Base-by-base conservation (phyloP, 305 asterid species). In the Fraxinus floribunda region DNA sequence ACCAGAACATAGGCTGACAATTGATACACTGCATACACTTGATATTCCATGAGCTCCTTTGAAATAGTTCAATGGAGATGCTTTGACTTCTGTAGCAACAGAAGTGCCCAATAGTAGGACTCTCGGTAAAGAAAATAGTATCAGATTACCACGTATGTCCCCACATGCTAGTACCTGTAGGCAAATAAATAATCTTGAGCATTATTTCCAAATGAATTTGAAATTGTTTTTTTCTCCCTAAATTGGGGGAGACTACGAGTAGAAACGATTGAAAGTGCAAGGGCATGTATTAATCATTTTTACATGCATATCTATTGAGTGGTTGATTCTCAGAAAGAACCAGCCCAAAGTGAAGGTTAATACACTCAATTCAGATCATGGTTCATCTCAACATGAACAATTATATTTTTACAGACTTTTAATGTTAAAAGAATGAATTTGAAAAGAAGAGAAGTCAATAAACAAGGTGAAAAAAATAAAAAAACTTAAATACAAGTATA, bases 21-120 rank as follows among this genome's bases (percentile, higher is more conserved):
- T 81, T 78, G 93, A 85, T 81, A 93, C 91, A 86, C 97, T 93
- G 90, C 93, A 91, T 79, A 95, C 96, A 79, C 89, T 92, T 83
- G 99, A 95, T 88, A 95, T 94, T 75, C 99, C 99, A 90, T 95
- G 99, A 88, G 94, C 97, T 83, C 96, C 98, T 90, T 92, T 95
- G 89, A 95, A 94, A 83, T 88, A 86, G 82, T 85, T 89, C 84
- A 83, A 2, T 24, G 93, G 93, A 79, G 86, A 84, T 84, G 86
- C 83, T 88, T 89, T 84, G 77, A 80, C 82, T 84, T 88, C 93
- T 79, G 90, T 85, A 88, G 89, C 76, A 86, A 78, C 73, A 85
- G 86, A 79, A 76, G 88, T 32, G 82, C 85, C 88, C 77, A 73
- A 86, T 71, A 90, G 88, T 62, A 87, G 83, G 86, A 77, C 80